Percentiles rank a stretch among this genome's conserved stretches.
phyloP scores from a whole-genome alignment of 768 basidiomycete species.

The Rhizopogon sp. region DNA sequence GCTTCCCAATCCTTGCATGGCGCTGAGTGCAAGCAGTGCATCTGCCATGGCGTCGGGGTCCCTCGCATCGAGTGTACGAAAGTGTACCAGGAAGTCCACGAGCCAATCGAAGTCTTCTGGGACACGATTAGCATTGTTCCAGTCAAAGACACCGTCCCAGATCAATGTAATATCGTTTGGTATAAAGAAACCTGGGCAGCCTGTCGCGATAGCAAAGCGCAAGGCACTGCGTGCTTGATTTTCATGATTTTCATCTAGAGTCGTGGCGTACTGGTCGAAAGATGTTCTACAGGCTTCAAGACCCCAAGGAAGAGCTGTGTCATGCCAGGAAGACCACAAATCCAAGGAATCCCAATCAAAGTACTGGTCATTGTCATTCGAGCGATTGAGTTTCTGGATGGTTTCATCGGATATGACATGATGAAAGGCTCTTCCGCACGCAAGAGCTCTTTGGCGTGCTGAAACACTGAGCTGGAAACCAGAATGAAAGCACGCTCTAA shows the following conservation, averaged over 20 bases:
- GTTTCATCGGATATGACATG: not conserved
- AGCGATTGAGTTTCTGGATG: not conserved
- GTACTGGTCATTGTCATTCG: not conserved
- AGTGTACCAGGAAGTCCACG: slow-evolving; percentile 3
- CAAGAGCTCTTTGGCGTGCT: not conserved
- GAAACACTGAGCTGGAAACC: not conserved
- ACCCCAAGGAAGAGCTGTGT: not conserved
- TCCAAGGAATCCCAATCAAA: not conserved
- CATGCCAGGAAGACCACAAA: not conserved
- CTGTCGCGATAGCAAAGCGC: slow-evolving; percentile 2
- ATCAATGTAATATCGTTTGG: not conserved
- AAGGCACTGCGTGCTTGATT: not conserved
- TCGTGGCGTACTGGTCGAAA: not conserved
- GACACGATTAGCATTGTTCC: not conserved
- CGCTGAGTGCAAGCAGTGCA: slow-evolving; percentile 4
- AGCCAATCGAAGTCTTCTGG: not conserved
- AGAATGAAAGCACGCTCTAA: not conserved
- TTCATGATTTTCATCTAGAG: not conserved
- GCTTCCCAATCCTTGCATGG: not conserved
- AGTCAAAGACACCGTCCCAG: not conserved
- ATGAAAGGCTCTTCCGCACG: not conserved
- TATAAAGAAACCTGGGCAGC: not conserved
- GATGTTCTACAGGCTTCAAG: not conserved
- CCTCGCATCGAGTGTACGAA: not conserved
- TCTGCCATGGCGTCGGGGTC: slow-evolving; percentile 2